Base-by-base conservation (phyloP, 331 rosid genomes). In the Telfairia occidentalis region DNA sequence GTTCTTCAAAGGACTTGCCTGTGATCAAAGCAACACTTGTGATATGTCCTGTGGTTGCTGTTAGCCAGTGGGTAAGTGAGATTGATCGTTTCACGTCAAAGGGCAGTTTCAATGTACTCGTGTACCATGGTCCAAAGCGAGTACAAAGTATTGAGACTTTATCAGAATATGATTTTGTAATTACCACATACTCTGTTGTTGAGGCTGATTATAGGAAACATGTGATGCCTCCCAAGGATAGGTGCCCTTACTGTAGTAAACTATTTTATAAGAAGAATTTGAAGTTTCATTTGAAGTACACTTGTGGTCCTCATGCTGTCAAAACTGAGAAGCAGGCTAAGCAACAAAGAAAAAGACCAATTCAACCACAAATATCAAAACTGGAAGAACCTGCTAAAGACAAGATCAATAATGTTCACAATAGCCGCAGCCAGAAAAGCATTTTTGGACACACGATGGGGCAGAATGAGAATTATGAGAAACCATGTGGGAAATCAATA, bases 1-100 rank as follows among this genome's bases (percentile, higher is more conserved):
- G 81, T 74, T 63, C 96, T 77, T 91, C 97, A 23, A 76, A 55
- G 38, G 69, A 78, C 57, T 77, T 82, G 75, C 87, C 87, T 57
- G 30, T 10, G 4, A 79, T 89, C 49, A 86, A 83, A 80, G 90
- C 80, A 75, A 94, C 98, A 4, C 97, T 94, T 65, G 98, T 94
- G 23, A 73, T 94, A 54, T 94, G 97, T 78, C 98, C 98, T 57
- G 85, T 91, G 79, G 96, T 91, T 81, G 98, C 98, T 73, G 96
- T 88, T 37, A 89, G 84, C 71, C 98, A 94, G 76, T 94, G 98
- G 98, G 95, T 77, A 37, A 79, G 77, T 77, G 98, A 94, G 89
- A 88, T 94, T 78, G 88, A 88, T 16, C 80, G 88, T 32, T 94
- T 89, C 81, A 94, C 98, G 65, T 72, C 75, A 16, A 83, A 87